Conservation (phyloP, 2,329 filamentous ascomycete genomes). For the Knoxdaviesia capensis region DNA sequence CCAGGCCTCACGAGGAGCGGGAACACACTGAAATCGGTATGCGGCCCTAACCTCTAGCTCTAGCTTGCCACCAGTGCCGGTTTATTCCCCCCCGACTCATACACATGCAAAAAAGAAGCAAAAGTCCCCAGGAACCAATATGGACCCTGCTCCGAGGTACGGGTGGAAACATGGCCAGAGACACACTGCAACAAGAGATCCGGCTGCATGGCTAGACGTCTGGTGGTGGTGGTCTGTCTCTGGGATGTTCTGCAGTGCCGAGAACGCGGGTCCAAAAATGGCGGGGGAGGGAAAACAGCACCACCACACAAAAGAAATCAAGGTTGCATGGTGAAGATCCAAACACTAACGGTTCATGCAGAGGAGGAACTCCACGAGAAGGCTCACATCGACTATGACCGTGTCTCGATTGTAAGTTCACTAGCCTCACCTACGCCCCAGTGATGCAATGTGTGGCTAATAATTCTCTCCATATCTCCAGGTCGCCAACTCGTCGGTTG, state of each 20-base stretch:
- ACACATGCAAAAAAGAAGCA: too few species aligned
- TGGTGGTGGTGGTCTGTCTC: too few species aligned
- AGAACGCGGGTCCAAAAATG: too few species aligned
- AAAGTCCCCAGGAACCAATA: too few species aligned
- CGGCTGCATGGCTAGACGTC: too few species aligned
- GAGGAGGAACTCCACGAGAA: constrained; percentile 93
- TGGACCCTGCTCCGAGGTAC: too few species aligned
- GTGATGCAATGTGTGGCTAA: neutral
- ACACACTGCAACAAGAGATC: too few species aligned
- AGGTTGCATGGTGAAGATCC: constrained; percentile 3
- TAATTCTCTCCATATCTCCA: constrained; percentile 9
- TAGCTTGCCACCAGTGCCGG: neutral
- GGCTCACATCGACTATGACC: constrained; percentile 97
- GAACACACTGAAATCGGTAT: constrained; percentile 82
- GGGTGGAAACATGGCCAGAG: too few species aligned
- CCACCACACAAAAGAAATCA: neutral
- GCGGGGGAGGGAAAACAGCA: too few species aligned
- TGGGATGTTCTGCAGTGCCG: too few species aligned
- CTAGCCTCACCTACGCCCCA: neutral
- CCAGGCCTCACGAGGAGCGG: constrained; percentile 41
- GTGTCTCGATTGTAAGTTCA: constrained; percentile 75
- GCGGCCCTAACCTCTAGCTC: constrained; percentile 5
- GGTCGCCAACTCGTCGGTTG: constrained; percentile 83
- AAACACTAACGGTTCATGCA: constrained; percentile 9
- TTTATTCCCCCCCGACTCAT: neutral